A percentile compares a stretch with the other conserved stretches of the same genome.
phyloP scores from a whole-genome alignment of 2,329 filamentous ascomycete genomes.

The Aureobasidium sp. region DNA sequence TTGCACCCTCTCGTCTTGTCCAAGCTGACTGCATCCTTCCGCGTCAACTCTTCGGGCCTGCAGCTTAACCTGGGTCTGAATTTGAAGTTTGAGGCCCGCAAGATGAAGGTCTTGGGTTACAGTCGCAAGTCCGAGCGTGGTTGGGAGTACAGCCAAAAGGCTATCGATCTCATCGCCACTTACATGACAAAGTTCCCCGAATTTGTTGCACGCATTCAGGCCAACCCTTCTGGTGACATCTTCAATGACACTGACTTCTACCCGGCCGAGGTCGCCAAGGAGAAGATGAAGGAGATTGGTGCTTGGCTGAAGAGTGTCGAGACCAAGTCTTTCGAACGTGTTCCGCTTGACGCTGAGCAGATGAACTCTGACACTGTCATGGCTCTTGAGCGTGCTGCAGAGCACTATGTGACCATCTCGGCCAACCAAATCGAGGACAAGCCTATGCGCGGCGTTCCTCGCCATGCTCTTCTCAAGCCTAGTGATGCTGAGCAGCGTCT shows the following conservation, averaged over 20 bases:
- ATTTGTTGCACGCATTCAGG: slow-evolving; percentile 83
- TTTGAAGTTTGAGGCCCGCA: slow-evolving; percentile 92
- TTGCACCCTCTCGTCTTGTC: slow-evolving; percentile 83
- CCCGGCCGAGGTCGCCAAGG: slow-evolving; percentile 61
- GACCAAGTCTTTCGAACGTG: slow-evolving; percentile 84
- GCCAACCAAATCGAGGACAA: slow-evolving; percentile 51
- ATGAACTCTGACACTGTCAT: slow-evolving; percentile 86
- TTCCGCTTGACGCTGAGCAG: slow-evolving; percentile 94
- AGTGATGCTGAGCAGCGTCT: slow-evolving; percentile 90
- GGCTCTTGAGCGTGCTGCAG: slow-evolving; percentile 69
- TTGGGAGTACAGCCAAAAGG: slow-evolving; percentile 91
- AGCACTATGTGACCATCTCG: slow-evolving; percentile 50
- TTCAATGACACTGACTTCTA: slow-evolving; percentile 84
- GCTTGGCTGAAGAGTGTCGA: slow-evolving; percentile 89
- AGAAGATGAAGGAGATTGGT: slow-evolving; percentile 86
- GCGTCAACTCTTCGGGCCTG: slow-evolving; percentile 71
- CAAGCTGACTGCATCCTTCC: slow-evolving; percentile 93
- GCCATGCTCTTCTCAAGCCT: slow-evolving; percentile 85
- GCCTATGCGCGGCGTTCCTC: slow-evolving; percentile 72
- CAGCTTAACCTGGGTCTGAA: slow-evolving; percentile 90
- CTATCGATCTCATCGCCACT: slow-evolving; percentile 69
- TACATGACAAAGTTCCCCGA: slow-evolving; percentile 95
- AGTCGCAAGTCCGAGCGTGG: slow-evolving; percentile 78
- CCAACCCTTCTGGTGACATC: slow-evolving; percentile 77
- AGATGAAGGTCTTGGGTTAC: slow-evolving; percentile 92